Percentiles rank a stretch among this genome's conserved stretches.
Evolutionary conservation across 1,139 yeast genomes (phyloP).

Genomic region (Lodderomyces theae): DNA sequence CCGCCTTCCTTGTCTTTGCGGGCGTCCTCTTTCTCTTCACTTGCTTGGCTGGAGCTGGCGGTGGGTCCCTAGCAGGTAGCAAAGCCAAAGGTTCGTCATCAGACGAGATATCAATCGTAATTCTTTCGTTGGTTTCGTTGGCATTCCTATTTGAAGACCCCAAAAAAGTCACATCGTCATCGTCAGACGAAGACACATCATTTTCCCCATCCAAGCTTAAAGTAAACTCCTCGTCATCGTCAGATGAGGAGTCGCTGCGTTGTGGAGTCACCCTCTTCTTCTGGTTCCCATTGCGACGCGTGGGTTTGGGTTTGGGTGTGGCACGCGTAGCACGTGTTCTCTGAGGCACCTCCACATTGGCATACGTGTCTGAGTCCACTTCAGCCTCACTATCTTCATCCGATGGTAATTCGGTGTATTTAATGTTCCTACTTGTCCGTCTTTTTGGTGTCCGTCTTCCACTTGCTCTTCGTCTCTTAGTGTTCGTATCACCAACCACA

Average conservation of each 20-base stretch:
- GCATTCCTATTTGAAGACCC: background rate
- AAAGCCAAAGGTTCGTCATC: constrained; percentile 27
- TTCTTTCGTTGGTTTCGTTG: background rate
- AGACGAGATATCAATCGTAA: constrained; percentile 8
- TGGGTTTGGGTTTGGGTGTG: constrained; percentile 1
- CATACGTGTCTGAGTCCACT: constrained; percentile 14
- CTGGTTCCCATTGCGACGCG: constrained; percentile 12
- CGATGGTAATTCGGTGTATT: constrained; percentile 23
- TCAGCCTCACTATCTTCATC: constrained; percentile 14
- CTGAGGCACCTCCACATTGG: constrained; percentile 12
- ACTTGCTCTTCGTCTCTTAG: constrained; percentile 10
- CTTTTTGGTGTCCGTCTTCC: constrained; percentile 20
- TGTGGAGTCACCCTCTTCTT: constrained; percentile 3
- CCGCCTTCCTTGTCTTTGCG: constrained; percentile 18
- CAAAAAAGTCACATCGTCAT: constrained; percentile 22
- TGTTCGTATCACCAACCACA: constrained; percentile 35
- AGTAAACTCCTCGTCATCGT: constrained; percentile 22
- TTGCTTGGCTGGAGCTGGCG: constrained; percentile 54
- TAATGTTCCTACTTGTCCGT: constrained; percentile 15
- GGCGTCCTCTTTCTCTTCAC: constrained; percentile 9
- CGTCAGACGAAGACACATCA: constrained; percentile 23
- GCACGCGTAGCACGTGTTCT: constrained; percentile 20
- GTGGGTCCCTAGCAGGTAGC: constrained; percentile 20
- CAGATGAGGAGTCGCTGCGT: constrained; percentile 5
- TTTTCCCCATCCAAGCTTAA: constrained; percentile 17